Conservation (phyloP, 2,329 filamentous ascomycete species). For the Phoma sp. region DNA sequence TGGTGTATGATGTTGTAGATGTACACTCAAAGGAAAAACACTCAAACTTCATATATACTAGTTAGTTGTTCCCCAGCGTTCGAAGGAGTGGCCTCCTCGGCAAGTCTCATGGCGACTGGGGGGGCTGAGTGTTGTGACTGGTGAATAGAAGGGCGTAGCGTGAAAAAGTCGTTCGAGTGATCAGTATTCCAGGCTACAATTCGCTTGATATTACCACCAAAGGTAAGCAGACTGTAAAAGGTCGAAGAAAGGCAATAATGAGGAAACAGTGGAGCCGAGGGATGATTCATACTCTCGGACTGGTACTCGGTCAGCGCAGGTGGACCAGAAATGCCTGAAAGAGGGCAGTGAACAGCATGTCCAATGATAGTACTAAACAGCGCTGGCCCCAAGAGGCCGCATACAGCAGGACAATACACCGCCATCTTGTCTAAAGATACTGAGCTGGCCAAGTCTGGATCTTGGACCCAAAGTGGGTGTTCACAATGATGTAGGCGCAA, state of each 20-base stretch:
- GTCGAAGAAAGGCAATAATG: background rate
- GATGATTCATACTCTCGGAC: background rate
- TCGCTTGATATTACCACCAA: slow-evolving; percentile 3
- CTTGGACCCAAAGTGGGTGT: background rate
- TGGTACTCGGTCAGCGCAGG: slow-evolving; percentile 3
- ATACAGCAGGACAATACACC: background rate
- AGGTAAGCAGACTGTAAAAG: background rate
- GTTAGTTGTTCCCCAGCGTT: background rate
- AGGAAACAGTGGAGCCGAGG: background rate
- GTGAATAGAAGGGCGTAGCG: slow-evolving; percentile 2
- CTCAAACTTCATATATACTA: slow-evolving; percentile 2
- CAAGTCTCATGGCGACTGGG: slow-evolving; percentile 1
- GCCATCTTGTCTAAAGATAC: background rate
- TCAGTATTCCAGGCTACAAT: slow-evolving; percentile 5
- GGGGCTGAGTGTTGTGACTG: slow-evolving; percentile 14
- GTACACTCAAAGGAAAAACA: background rate
- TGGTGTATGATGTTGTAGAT: background rate
- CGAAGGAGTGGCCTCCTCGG: background rate
- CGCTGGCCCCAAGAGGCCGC: slow-evolving; percentile 1
- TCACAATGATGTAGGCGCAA: background rate
- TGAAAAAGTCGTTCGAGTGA: background rate
- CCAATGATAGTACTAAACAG: background rate
- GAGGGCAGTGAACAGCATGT: background rate
- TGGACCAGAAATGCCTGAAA: background rate
- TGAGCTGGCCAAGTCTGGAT: background rate